Evolutionary conservation across 1,284 basidiomycete species (phyloP).

Genomic region (Cystobasidium slooffiae): DNA sequence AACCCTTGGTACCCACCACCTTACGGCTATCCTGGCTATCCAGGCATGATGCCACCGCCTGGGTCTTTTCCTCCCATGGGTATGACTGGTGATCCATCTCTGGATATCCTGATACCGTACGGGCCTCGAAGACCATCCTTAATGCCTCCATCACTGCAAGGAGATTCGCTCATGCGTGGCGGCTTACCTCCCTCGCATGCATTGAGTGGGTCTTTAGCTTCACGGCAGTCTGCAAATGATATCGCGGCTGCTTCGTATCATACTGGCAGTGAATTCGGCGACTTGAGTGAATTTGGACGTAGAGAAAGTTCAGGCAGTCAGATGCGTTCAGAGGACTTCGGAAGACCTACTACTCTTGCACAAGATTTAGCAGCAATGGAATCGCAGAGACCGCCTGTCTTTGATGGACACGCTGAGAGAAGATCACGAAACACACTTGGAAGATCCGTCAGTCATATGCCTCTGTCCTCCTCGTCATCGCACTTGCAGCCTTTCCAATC

Average conservation of each 20-base stretch:
- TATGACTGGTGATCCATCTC: constrained; percentile 1
- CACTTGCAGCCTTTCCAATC: constrained; percentile 19
- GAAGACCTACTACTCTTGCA: background rate
- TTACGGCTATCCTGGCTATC: constrained; percentile 5
- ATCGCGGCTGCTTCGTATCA: background rate
- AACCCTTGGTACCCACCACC: constrained; percentile 18
- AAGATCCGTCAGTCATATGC: background rate
- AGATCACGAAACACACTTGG: background rate
- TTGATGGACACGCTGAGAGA: too few species aligned
- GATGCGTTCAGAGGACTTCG: background rate
- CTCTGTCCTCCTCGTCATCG: background rate
- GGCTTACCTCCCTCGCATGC: background rate
- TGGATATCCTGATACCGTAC: constrained; percentile 27
- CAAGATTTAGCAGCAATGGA: constrained; percentile 7
- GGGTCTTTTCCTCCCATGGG: background rate
- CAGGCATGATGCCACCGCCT: background rate
- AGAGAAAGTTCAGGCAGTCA: background rate
- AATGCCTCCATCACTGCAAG: background rate
- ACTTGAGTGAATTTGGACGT: background rate
- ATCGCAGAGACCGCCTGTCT: too few species aligned
- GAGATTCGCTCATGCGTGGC: background rate
- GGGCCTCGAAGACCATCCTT: constrained; percentile 12
- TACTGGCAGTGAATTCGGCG: background rate
- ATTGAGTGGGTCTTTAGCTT: constrained; percentile 2
- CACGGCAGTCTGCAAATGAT: background rate